Base-by-base conservation (phyloP, 2,329 filamentous ascomycete genomes). In the Aspergillus amoenus region DNA sequence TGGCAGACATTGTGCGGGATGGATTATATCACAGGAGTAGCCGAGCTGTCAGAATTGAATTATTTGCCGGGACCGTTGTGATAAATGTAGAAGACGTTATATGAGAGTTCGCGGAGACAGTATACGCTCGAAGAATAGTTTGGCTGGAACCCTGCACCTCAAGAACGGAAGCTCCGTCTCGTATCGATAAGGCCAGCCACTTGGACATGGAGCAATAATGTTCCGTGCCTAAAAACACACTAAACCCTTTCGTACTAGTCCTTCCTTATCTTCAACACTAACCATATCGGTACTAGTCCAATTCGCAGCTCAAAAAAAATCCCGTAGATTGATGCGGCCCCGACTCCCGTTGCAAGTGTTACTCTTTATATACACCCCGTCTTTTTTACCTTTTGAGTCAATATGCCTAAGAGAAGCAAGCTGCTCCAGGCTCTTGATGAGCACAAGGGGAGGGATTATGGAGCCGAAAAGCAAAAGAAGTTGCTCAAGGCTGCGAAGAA, bases 391-490 rank as follows among this genome's bases (percentile, higher is more conserved):
- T 50, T 61, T 52, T 53, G n/a, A 53, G 11, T 34, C 52, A 69
- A 55, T 60, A 75, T 84, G 81, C 76, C 73, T 49, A 82, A 81
- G 63, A 81, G 82, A 70, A 81, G 80, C 61, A 86, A 85, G 69
- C 74, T 88, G 46, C 79, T 85, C 58, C 73, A 78, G 44, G 83
- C 84, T 46, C 79, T 88, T 21, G 82, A 86, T 63, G 77, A 79
- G 52, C 76, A 84, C 57, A 81, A 83, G 68, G 84, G 84, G 30
- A 77, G 82, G 47, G 88, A 94, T 65, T 88, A 89, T 61, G 87
- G 88, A 62, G 82, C 91, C 52, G 90, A 93, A 73, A 86, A 90
- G 73, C 89, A 93, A 72, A 85, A 86, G 71, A 90, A 88, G 77
- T 79, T 88, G 68, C 76, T 72, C 60, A 82, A 70, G 78, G 70